A percentile compares a stretch with the other conserved stretches of the same genome.
Evolutionary conservation across 2,329 filamentous ascomycete species (phyloP).

Genomic region (Diaporthe nobilis): DNA sequence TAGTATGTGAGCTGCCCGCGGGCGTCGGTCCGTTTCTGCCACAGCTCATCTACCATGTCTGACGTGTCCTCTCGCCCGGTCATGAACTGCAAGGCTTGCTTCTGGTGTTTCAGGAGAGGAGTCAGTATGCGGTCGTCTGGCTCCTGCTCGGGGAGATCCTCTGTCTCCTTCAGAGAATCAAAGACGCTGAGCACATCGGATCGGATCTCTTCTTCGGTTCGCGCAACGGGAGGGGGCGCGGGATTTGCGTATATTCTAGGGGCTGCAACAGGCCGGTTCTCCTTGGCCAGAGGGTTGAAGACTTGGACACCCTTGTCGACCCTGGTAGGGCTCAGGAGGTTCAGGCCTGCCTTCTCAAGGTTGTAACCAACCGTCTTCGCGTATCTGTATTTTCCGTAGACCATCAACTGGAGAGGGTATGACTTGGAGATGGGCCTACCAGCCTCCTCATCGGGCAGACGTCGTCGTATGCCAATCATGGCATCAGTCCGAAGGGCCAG

Average conservation of each 20-base stretch:
- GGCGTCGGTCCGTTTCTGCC: constrained; percentile 72
- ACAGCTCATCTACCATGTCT: constrained; percentile 77
- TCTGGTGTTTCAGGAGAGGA: constrained; percentile 85
- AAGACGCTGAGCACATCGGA: constrained; percentile 90
- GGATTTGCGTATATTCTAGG: constrained; percentile 51
- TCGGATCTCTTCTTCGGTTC: constrained; percentile 88
- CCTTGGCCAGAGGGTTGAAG: constrained; percentile 80
- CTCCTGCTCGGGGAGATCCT: constrained; percentile 82
- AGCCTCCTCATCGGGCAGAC: constrained; percentile 72
- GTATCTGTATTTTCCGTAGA: constrained; percentile 82
- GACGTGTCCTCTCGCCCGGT: constrained; percentile 79
- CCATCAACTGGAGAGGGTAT: constrained; percentile 78
- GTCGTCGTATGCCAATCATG: constrained; percentile 77
- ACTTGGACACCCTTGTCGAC: constrained; percentile 79
- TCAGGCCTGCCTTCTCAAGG: constrained; percentile 76
- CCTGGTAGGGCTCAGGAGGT: constrained; percentile 75
- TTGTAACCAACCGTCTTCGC: constrained; percentile 76
- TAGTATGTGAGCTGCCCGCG: constrained; percentile 75
- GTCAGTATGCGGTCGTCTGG: constrained; percentile 74
- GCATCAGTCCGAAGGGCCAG: constrained; percentile 79
- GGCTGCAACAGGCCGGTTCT: constrained; percentile 52
- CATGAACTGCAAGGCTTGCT: constrained; percentile 92
- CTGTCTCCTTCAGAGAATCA: constrained; percentile 82
- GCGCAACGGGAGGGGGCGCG: constrained; percentile 54
- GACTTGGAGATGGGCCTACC: constrained; percentile 73